Evolutionary conservation across 345 rosid species (phyloP), one percentile per base, ranked within the genome.

Genomic region (Jatropha curcas): DNA sequence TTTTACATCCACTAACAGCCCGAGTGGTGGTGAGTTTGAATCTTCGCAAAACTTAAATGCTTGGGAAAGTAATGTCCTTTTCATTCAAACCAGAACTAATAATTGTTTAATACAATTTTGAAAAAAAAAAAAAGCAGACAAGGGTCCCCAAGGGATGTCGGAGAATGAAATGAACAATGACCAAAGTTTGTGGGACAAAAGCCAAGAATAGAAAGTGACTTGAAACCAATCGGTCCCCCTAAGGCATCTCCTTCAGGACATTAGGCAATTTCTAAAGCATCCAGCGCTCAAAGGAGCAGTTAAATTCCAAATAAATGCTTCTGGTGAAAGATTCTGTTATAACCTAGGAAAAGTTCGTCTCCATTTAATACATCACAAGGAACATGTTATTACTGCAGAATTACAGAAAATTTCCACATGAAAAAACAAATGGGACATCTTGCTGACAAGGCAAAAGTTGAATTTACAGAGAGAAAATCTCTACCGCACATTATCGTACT

Each of bases 121-220:
- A 68, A 77, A 63, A 77, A 77, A 71, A 46, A 55, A 77, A 70
- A 48, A 22, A 73, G 73, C 73, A 85, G 90, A 86, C 90, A 84
- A 37, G 68, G 91, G 89, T 89, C 72, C 91, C 92, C 88, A 72
- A 66, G 77, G 60, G 77, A 19, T 88, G 92, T 84, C 83, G 83
- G 91, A 72, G 84, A 82, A 79, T 65, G 89, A 85, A 74, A 83
- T 78, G 71, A 88, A 89, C 86, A 84, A 58, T 68, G 83, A 88
- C 86, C 82, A 80, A 77, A 76, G 81, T 76, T 80, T 85, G 65
- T 73, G 76, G 81, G 91, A 87, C 88, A 85, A 83, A 86, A 83
- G 88, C 85, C 80, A 84, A 79, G 62, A 67, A 35, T 20, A 68
- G 84, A 86, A 78, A 81, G 65, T 75, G 87, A 89, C 85, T 77